phyloP scores from a whole-genome alignment of 1,284 basidiomycete species.

The Papiliotrema nemorosa region DNA sequence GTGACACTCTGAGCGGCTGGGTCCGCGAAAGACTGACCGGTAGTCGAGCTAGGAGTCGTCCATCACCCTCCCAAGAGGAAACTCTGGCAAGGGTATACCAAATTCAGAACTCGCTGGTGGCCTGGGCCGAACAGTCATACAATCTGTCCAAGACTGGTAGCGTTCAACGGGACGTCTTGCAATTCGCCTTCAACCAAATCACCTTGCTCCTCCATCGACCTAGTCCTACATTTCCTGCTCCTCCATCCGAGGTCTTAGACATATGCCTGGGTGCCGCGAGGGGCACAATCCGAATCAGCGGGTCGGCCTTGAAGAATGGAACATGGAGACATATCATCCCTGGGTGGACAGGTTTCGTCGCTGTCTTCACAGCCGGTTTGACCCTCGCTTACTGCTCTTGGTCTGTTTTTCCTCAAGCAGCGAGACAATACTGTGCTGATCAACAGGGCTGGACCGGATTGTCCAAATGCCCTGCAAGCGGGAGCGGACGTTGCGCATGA shows the following conservation, averaged over 20 bases:
- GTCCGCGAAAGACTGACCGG: neutral
- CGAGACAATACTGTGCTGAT: too few species aligned
- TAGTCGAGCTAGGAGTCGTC: neutral
- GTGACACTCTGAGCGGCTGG: neutral
- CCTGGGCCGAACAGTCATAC: neutral
- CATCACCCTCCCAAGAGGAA: neutral
- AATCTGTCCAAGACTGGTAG: neutral
- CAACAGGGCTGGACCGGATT: neutral
- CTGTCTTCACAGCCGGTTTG: neutral
- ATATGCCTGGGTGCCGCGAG: neutral
- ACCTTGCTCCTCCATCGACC: neutral
- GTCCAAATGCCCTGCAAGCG: neutral
- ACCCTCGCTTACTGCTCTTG: slow-evolving; percentile 1
- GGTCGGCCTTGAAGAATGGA: neutral
- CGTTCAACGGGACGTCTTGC: neutral
- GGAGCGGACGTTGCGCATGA: neutral
- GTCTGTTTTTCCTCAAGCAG: neutral
- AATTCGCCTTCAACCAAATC: neutral
- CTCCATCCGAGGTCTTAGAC: neutral
- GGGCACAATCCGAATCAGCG: neutral
- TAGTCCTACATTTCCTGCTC: neutral
- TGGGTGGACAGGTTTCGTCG: neutral
- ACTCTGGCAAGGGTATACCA: neutral
- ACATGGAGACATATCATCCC: neutral
- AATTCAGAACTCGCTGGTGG: neutral